Base-by-base conservation (phyloP, 805 yeast species). In the Ogataea henricii region DNA sequence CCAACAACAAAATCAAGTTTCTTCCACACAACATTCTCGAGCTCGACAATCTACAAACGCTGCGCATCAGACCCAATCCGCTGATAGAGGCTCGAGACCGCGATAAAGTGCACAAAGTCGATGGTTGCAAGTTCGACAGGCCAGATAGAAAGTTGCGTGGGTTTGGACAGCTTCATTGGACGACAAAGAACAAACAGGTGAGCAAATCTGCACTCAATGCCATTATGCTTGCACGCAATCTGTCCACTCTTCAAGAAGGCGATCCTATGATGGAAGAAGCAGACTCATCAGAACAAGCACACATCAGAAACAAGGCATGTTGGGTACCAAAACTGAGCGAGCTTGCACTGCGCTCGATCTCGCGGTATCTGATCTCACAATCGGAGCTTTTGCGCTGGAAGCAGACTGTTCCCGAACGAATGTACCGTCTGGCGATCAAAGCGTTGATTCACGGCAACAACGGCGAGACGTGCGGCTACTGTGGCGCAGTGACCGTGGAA, bases 41-140 rank as follows among this genome's bases (percentile, higher is more conserved):
- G 4, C 62, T 82, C 12, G 65, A 71, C 1, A 57, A 65, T 2
- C 58, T 82, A 26, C 62, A 66, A 16, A 71, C 72, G 1, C 64
- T 82, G n/a, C 65, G 78, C 12, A 76, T 83, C 0, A 76, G 85
- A 25, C 86, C 86, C 1, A 82, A 82, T 52, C 78, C 79, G 6
- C 67, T 69, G 53, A 51, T 65, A 58, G 53, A 60, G 48, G 46
- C 58, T 40, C 25, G 56, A 27, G 54, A 52, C 36, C 46, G 51
- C 17, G 48, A 35, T 4, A 40, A 48, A n/a, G 53, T 41, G 13
- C 43, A 9, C 23, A 40, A 36, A 20, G 47, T 62, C 2, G 46
- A 43, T 54, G 13, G 58, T 60, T 20, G 60, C 67, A 8, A 62
- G 47, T 2, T 68, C 63, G 47, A 46, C 3, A 34, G 30, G 2